Base-by-base conservation (phyloP, 192 early-diverging fungal genomes). In the Coemansia sp. region DNA sequence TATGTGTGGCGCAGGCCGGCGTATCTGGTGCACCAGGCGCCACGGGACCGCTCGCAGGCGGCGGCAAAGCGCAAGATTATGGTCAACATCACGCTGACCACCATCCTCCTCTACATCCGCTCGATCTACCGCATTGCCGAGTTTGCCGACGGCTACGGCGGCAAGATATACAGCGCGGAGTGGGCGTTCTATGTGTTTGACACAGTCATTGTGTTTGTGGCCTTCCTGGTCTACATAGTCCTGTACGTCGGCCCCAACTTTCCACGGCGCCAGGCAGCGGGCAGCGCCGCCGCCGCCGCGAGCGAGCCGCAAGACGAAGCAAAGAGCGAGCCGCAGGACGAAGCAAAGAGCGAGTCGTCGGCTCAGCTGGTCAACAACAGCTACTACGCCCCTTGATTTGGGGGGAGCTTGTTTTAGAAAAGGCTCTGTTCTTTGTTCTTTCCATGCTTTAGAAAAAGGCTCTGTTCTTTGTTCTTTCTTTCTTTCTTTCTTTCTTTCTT, bases 141-240 rank as follows among this genome's bases (percentile, higher is more conserved):
- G 70, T 83, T 83, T 68, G 76, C 69, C 26, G 69, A 75, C 26
- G 72, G 69, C 10, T 83, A 76, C 41, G 65, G 59, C 12, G 78
- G 84, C 15, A 69, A 66, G 43, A 73, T 85, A 18, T 78, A 83
- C 14, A 73, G 67, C 34, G 49, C 74, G 5, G 84, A 85, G 64
- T 78, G 77, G 71, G 81, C 77, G 30, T 85, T 85, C 71, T 78
- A 78, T 38, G 77, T 73, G 12, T 85, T 85, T 69, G 84, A 85
- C 57, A 76, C 84, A 0, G 58, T 85, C 4, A 10, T 85, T 24
- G 79, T 85, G 21, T 70, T 83, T 21, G 9, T 77, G n/a, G 72
- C 75, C 2, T 77, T 83, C 26, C 7, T 78, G 20, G 68, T 77
- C 10, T 85, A 77, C 51, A 74, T 85, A 56, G 63, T 64, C 2